Evolutionary conservation across 148 eudicot genomes (phyloP).

Genomic region (Limonium bicolor): DNA sequence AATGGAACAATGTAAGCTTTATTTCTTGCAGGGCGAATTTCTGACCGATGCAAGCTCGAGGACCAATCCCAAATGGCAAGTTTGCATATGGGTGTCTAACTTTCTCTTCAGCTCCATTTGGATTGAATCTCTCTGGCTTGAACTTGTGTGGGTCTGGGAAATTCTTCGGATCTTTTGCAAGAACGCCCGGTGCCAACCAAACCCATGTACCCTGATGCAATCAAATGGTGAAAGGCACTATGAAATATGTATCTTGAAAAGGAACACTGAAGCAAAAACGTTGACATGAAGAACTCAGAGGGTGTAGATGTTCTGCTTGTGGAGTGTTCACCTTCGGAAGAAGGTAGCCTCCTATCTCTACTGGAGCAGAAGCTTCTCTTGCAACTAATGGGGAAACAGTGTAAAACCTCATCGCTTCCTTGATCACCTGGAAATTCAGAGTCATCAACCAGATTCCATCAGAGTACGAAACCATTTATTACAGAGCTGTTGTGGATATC

Average conservation of each 20-base stretch:
- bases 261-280: no score
- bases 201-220: slow-evolving; percentile 77
- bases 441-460: no score
- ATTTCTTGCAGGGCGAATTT: slow-evolving; percentile 79
- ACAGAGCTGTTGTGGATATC: no score
- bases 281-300: no score
- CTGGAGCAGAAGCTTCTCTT: slow-evolving; percentile 58
- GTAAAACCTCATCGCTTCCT: slow-evolving; percentile 86
- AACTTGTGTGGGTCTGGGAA: slow-evolving; percentile 82
- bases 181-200: slow-evolving; percentile 86
- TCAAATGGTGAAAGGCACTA: not conserved
- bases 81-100: slow-evolving; percentile 87
- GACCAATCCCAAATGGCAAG: slow-evolving; percentile 91
- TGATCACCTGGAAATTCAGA: slow-evolving; percentile 77
- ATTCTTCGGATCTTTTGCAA: slow-evolving; percentile 73
- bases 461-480: no score
- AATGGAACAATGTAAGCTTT: slow-evolving; percentile 58
- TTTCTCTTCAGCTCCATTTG: slow-evolving; percentile 57
- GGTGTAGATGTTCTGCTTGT: not conserved
- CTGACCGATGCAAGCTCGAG: slow-evolving; percentile 86
- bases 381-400: slow-evolving; percentile 82
- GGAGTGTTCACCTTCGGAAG: slow-evolving; percentile 51
- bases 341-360: slow-evolving; percentile 68
- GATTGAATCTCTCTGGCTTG: slow-evolving; percentile 79
- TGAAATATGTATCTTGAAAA: not conserved